phyloP scores from a whole-genome alignment of 371 early-diverging fungal species.

The Syncephalastrum sp. region DNA sequence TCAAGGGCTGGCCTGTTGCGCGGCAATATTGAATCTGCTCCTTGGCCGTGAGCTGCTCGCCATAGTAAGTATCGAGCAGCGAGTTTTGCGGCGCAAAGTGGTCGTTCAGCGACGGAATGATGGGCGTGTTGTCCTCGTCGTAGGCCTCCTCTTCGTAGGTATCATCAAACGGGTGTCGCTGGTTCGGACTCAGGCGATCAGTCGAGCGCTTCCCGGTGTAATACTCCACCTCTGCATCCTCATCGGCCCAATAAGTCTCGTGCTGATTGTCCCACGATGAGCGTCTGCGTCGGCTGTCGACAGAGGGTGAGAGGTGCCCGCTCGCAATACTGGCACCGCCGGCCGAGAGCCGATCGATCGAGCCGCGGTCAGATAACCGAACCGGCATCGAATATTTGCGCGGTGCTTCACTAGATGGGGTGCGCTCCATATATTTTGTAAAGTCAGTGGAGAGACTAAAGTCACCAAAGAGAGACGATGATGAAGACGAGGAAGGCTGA shows the following conservation, averaged over 20 bases:
- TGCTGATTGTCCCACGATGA: constrained; percentile 17
- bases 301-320: constrained; percentile 2
- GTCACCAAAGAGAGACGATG: constrained; percentile 43
- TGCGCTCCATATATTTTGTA: constrained; percentile 34
- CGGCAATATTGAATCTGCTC: constrained; percentile 51
- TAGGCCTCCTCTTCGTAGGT: constrained; percentile 6
- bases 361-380: constrained; percentile 16
- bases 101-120: constrained; percentile 44
- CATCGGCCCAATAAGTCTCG: neutral
- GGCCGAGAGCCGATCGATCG: constrained; percentile 13
- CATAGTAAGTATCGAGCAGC: constrained; percentile 38
- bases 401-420: constrained; percentile 2
- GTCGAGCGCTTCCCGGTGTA: too few species aligned
- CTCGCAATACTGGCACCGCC: constrained; percentile 7
- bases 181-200: neutral
- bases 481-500: constrained; percentile 12
- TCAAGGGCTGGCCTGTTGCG: constrained; percentile 50
- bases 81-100: constrained; percentile 51
- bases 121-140: constrained; percentile 27
- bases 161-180: constrained; percentile 5
- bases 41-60: constrained; percentile 46
- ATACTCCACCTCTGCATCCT: too few species aligned
- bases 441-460: constrained; percentile 40
- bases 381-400: constrained; percentile 34
- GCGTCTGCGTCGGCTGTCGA: constrained; percentile 12